Evolutionary conservation across 208 protist species (phyloP).

Genomic region (Leishmania tropica): DNA sequence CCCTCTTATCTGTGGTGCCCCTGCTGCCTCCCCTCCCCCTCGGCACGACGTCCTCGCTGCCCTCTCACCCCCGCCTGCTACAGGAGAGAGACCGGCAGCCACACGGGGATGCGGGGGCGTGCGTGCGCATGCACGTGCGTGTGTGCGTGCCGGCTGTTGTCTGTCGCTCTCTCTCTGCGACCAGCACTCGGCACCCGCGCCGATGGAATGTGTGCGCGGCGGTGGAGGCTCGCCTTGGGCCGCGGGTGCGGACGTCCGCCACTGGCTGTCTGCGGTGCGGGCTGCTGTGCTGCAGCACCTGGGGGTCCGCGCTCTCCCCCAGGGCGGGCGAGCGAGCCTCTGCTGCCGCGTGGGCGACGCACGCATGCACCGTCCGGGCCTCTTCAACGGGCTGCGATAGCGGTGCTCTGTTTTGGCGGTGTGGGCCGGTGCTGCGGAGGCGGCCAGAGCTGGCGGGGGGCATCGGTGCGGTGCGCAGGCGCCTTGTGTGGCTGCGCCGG

Average conservation of each 20-base stretch:
- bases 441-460: too few species aligned
- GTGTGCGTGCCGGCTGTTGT: neutral
- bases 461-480: too few species aligned
- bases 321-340: too few species aligned
- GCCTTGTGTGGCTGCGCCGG: too few species aligned
- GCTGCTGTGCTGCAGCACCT: neutral
- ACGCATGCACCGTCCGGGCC: too few species aligned
- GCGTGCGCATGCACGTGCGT: neutral
- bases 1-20: neutral
- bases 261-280: neutral
- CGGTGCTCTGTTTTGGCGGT: too few species aligned
- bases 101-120: neutral
- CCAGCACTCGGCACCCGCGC: neutral
- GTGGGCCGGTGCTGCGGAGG: too few species aligned
- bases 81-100: too few species aligned
- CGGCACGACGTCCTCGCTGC: neutral
- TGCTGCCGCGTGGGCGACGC: neutral
- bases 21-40: neutral
- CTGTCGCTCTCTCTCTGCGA: neutral
- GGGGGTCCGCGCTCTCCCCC: too few species aligned
- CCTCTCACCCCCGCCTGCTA: neutral
- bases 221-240: neutral
- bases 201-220: neutral
- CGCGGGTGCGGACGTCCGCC: too few species aligned
- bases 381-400: too few species aligned